Percentiles rank a stretch among this genome's conserved stretches.
Conservation (phyloP, 164 flowering plant species). For the Stephania yunnanensis region DNA sequence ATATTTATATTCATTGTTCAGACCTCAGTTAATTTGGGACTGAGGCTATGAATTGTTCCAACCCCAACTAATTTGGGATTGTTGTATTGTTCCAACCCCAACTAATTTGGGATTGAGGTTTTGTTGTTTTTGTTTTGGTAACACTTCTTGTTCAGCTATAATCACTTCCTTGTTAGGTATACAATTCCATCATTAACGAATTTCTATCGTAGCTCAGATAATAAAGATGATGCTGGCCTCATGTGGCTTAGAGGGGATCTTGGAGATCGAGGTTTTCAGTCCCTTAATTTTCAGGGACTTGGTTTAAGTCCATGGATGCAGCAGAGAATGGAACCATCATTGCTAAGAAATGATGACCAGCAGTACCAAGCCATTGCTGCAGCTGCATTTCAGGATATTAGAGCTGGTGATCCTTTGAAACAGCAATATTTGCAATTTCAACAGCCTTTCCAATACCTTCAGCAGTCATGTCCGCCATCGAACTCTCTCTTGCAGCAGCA, state of each 20-base stretch:
- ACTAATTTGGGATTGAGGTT: too few species aligned
- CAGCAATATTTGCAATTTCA: constrained; percentile 59
- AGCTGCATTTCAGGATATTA: constrained; percentile 49
- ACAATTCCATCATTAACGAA: background rate
- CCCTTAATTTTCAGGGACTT: constrained; percentile 47
- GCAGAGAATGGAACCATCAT: constrained; percentile 49
- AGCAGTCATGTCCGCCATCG: constrained; percentile 33
- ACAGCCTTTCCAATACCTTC: constrained; percentile 48
- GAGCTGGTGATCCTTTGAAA: constrained; percentile 51
- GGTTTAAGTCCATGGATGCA: constrained; percentile 69
- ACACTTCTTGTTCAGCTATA: background rate
- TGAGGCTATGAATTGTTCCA: too few species aligned
- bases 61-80: too few species aligned
- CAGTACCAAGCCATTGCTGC: constrained; percentile 65
- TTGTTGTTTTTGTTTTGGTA: background rate
- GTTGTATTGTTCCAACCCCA: too few species aligned
- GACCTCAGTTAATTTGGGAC: too few species aligned
- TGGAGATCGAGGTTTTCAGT: constrained; percentile 50
- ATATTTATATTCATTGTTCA: background rate
- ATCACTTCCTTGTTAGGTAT: background rate
- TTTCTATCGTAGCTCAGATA: constrained; percentile 31
- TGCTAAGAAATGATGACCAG: constrained; percentile 46
- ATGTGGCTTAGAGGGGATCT: constrained; percentile 67
- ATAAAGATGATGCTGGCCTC: constrained; percentile 47
- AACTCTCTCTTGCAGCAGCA: constrained; percentile 43